These are phyloP conservation scores for Eucalyptus regnans DNA, from an alignment of 345 rosid species.

Conservation along the genomic window DNA sequence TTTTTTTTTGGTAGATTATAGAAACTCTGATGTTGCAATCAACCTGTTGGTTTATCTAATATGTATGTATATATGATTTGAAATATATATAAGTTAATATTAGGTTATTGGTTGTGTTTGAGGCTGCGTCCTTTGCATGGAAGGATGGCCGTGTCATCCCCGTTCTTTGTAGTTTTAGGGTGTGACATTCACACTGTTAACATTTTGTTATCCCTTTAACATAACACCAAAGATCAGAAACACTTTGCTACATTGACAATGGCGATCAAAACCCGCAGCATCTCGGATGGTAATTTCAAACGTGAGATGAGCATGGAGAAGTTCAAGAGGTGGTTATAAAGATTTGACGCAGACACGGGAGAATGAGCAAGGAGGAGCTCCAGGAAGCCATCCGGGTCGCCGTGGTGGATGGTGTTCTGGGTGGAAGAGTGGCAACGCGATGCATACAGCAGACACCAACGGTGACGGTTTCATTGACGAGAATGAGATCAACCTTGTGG, in stretches of 20 bases:
- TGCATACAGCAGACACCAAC: background rate
- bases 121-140: too few species aligned
- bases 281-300: background rate
- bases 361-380: conserved; percentile 14
- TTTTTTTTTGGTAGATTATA: too few species aligned
- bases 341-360: conserved; percentile 6
- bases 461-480: background rate
- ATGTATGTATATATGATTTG: too few species aligned
- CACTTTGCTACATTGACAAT: background rate
- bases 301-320: conserved; percentile 1
- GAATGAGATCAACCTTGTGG: background rate
- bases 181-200: background rate
- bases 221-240: background rate
- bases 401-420: background rate
- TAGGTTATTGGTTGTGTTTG: too few species aligned
- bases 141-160: too few species aligned
- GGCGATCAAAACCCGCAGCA: background rate
- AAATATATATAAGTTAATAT: too few species aligned
- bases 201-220: background rate
- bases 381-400: background rate
- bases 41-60: too few species aligned
- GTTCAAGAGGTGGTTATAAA: conserved; percentile 3
- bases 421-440: background rate
- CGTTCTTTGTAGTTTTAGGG: too few species aligned
- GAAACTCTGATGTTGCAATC: too few species aligned